These are phyloP conservation scores for Linanthus parryae DNA, from an alignment of 148 eudicot species.

Conservation along the genomic window DNA sequence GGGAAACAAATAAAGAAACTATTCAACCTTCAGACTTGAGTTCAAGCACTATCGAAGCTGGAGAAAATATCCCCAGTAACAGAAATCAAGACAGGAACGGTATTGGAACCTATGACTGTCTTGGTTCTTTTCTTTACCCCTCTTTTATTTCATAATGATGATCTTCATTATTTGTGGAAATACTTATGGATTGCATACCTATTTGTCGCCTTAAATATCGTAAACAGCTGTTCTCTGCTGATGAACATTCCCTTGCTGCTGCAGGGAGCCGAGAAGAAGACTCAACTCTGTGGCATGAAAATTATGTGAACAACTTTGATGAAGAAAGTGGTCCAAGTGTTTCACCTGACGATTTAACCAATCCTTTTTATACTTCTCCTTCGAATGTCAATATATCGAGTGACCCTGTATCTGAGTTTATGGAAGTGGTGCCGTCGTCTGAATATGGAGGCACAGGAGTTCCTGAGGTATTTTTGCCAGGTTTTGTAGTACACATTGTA, in stretches of 20 bases:
- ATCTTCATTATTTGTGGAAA: too few species aligned
- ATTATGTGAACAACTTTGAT: conserved; percentile 12
- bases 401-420: conserved; percentile 44
- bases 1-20: conserved; percentile 18
- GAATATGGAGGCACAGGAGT: conserved; percentile 24
- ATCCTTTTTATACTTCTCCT: conserved; percentile 21
- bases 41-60: conserved; percentile 9
- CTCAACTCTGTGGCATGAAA: conserved; percentile 21
- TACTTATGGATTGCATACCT: too few species aligned
- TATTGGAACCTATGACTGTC: too few species aligned
- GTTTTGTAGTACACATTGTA: conserved; percentile 50
- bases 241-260: conserved; percentile 1
- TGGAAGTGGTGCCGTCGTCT: conserved; percentile 44
- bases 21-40: conserved; percentile 15
- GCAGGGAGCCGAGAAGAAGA: conserved; percentile 22
- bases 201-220: too few species aligned
- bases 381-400: conserved; percentile 11
- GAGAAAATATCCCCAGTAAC: conserved; percentile 2
- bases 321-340: conserved; percentile 13
- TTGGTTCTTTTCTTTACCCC: too few species aligned
- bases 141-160: too few species aligned
- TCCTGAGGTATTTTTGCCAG: conserved; percentile 59
- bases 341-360: conserved; percentile 19
- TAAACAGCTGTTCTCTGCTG: too few species aligned
- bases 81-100: conserved; percentile 5